Evolutionary conservation across 2,329 filamentous ascomycete genomes (phyloP), one percentile per base, ranked within the genome.

Genomic region (Ophiostoma novo-ulmi): DNA sequence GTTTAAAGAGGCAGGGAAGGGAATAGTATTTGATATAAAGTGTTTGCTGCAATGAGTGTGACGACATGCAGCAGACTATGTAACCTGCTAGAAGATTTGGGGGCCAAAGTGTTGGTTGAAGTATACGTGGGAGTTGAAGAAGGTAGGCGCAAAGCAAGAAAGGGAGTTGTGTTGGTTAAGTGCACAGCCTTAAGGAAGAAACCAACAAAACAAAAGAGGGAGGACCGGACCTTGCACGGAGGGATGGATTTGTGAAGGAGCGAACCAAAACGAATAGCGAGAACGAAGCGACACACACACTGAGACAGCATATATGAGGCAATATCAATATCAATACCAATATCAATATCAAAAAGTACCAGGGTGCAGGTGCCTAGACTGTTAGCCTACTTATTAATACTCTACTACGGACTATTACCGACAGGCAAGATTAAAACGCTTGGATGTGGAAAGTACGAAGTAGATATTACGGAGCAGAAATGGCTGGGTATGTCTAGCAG

Each of bases 1-100:
- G 44, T 6, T n/a, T 7, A 20, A 48, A 13, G 31, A 44, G 39
- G 39, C 39, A 10, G 39, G 17, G 48, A 22, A n/a, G 48, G 48
- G n/a, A 8, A 26, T 31, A 26, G 52, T 58, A 26, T 26, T 22
- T 13, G 22, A 26, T 22, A 4, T 26, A 26, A 11, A 11, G 10
- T 22, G 20, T 55, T 22, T 3, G n/a, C 52, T 26, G 52, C 52
- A n/a, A n/a, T 7, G 17, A 20, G 44, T 48, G 44, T 48, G 44
- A 58, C 52, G 22, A 13, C n/a, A 58, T 58, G 52, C 52, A 48
- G 44, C 44, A 48, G 44, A 58, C 52, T 13, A 58, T 58, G 52
- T 58, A 11, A 31, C 52, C 52, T 58, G 52, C 52, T 13, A 26
- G 22, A 26, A 5, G 44, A 10, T 13, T 58, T 58, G 52, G 52